Conservation (phyloP, 176 grass and related monocot genomes). For the Eleusine indica region DNA sequence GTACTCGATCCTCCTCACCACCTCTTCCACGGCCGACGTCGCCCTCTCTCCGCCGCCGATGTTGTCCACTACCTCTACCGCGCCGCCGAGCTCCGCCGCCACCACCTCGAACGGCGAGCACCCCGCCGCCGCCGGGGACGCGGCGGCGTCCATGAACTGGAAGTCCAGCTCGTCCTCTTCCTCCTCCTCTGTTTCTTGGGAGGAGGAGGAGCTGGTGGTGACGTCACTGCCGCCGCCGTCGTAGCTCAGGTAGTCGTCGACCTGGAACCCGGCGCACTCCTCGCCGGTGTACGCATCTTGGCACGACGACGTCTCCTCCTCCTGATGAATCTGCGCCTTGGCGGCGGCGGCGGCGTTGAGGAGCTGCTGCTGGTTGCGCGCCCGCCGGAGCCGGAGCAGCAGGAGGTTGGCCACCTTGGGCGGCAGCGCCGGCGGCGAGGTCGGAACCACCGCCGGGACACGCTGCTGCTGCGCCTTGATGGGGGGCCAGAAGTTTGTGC, state of each 20-base stretch:
- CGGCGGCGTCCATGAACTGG: slow-evolving; percentile 59
- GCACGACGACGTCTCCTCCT: not conserved
- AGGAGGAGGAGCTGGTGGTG: not conserved
- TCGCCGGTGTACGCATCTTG: slow-evolving; percentile 21
- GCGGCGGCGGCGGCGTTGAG: not conserved
- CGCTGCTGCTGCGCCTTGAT: too few species aligned
- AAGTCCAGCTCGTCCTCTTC: slow-evolving; percentile 55
- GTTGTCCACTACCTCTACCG: not conserved
- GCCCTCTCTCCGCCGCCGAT: slow-evolving; percentile 14
- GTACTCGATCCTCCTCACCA: slow-evolving; percentile 72
- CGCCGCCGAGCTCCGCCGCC: slow-evolving; percentile 30
- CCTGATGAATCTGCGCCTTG: not conserved
- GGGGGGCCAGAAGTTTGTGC: slow-evolving; percentile 72
- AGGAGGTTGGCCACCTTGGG: slow-evolving; percentile 57
- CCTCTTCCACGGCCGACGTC: slow-evolving; percentile 43
- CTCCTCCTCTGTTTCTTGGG: not conserved
- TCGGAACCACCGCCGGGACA: not conserved
- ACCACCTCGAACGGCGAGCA: slow-evolving; percentile 70
- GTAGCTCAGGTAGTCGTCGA: slow-evolving; percentile 62
- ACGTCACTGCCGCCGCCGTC: slow-evolving; percentile 25
- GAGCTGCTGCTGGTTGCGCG: slow-evolving; percentile 28
- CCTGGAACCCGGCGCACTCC: slow-evolving; percentile 44
- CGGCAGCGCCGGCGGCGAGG: slow-evolving; percentile 37
- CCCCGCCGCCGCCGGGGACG: slow-evolving; percentile 21
- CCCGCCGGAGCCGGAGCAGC: slow-evolving; percentile 25